Base-by-base conservation (phyloP, 352 stramenopile genomes). In the Phytophthora fragariaefolia region DNA sequence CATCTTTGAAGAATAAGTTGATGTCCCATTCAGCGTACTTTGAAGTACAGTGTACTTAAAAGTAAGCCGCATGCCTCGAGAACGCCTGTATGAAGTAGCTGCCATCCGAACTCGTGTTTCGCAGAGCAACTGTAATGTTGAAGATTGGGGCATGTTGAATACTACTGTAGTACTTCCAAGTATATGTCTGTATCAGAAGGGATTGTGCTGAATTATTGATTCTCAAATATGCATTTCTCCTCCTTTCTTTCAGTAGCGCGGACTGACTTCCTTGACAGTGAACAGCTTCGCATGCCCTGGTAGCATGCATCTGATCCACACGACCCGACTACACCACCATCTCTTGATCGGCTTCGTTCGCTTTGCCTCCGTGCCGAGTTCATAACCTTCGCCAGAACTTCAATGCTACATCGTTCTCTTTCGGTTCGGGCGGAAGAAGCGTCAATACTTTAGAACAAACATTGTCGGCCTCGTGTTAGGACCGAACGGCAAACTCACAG, bases 401-500 rank as follows among this genome's bases (percentile, higher is more conserved):
- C 45, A 66, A 47, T 62, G 43, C 13, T 63, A 51, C 43, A 56
- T 52, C 60, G 43, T 55, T 63, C 52, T 63, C 26, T 42, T 46
- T 49, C 47, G 48, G 38, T 52, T 17, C 22, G 65, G 22, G 28
- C 40, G 22, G 28, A 22, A 67, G 45, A 50, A 64, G 28, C 50
- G 49, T 49, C 43, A 63, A 68, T 68, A 68, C 32, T 22, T 67
- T 63, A 58, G 32, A 36, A 68, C 58, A 68, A 52, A 71, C 18
- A 65, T 38, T 69, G 59, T 47, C 59, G 61, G 26, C 53, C 66
- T 63, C 59, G 40, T 59, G 53, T n/a, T 30, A 52, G 62, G 42
- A 48, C 40, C 61, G 43, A 70, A 66, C 62, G 43, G 46, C 46
- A 70, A 50, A 73, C 47, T 64, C 53, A 57, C 48, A 66, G 61